Evolutionary conservation across 768 basidiomycete species (phyloP).

Genomic region (Stropharia rugosoannulata): DNA sequence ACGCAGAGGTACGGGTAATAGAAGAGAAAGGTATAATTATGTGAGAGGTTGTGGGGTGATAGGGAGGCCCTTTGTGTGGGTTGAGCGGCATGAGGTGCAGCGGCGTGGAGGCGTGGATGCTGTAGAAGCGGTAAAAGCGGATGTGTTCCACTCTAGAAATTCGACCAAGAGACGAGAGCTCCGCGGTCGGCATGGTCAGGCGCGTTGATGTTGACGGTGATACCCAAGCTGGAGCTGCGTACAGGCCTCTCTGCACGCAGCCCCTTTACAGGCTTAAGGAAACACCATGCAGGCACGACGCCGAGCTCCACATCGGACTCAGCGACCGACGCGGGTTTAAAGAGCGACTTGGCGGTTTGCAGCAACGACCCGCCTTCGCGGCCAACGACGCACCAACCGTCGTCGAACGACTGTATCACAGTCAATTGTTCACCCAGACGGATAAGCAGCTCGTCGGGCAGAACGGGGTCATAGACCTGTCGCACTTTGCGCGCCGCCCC

Average conservation of each 20-base stretch:
- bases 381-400: slow-evolving; percentile 79
- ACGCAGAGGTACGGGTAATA: background rate
- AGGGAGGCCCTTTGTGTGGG: slow-evolving; percentile 29
- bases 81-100: background rate
- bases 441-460: slow-evolving; percentile 70
- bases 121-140: background rate
- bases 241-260: slow-evolving; percentile 62
- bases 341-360: slow-evolving; percentile 36
- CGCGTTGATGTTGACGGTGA: slow-evolving; percentile 53
- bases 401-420: slow-evolving; percentile 67
- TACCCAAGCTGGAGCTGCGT: slow-evolving; percentile 61
- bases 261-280: slow-evolving; percentile 62
- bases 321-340: slow-evolving; percentile 27
- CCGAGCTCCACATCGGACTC: slow-evolving; percentile 60
- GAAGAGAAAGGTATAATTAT: background rate
- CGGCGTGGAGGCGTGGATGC: background rate
- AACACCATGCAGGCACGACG: slow-evolving; percentile 76
- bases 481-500: slow-evolving; percentile 53
- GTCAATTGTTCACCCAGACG: slow-evolving; percentile 57
- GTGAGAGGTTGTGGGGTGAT: background rate
- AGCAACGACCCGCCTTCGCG: slow-evolving; percentile 40
- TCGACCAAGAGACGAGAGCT: slow-evolving; percentile 69
- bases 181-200: slow-evolving; percentile 40
- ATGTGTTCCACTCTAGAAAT: slow-evolving; percentile 41
- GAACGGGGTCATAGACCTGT: slow-evolving; percentile 65